phyloP scores from a whole-genome alignment of 306 rosid genomes.

The Begonia loranthoides region DNA sequence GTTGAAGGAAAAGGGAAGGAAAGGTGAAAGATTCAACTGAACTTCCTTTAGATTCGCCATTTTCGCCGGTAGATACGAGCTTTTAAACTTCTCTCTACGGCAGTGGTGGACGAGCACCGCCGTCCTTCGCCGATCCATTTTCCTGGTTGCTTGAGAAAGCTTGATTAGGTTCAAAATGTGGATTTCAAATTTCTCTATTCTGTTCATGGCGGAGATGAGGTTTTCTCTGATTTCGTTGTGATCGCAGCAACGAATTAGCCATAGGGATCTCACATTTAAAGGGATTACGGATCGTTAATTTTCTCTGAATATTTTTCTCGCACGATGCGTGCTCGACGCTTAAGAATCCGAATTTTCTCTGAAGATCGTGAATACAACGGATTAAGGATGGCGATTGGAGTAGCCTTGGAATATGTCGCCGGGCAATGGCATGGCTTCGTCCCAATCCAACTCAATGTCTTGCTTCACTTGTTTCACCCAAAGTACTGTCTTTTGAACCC shows the following conservation, averaged over 20 bases:
- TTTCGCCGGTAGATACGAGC: no score
- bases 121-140: constrained; percentile 26
- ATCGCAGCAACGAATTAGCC: constrained; percentile 30
- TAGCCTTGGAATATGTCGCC: constrained; percentile 63
- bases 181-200: constrained; percentile 18
- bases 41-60: no score
- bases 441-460: constrained; percentile 50
- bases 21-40: no score
- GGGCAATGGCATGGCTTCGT: constrained; percentile 59
- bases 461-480: constrained; percentile 64
- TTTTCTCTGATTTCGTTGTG: constrained; percentile 20
- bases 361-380: no score
- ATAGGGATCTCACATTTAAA: constrained; percentile 16
- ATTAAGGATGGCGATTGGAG: constrained; percentile 14
- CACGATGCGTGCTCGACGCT: constrained; percentile 33
- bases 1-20: no score
- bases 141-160: constrained; percentile 5
- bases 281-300: constrained; percentile 41
- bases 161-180: constrained; percentile 27
- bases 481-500: constrained; percentile 20
- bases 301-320: constrained; percentile 29
- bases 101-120: no score
- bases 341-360: constrained; percentile 24
- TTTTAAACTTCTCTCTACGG: no score
- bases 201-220: constrained; percentile 21